Conservation (phyloP, 768 basidiomycete species). For the Mrakia gelida region DNA sequence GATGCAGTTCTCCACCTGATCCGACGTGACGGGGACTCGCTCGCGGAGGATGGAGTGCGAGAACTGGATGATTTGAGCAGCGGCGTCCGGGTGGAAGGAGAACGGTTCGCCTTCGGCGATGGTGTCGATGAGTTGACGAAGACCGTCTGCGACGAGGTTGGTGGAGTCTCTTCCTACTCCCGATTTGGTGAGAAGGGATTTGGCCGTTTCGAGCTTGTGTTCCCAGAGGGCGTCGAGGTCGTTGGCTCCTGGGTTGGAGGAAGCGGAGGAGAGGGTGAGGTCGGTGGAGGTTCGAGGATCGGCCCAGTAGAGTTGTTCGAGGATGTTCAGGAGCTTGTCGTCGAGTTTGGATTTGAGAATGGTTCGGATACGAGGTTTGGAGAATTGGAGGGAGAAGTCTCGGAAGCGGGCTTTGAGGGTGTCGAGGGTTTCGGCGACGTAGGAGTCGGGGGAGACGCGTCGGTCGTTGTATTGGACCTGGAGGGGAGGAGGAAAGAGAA, state of each 20-base stretch:
- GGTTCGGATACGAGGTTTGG: slow-evolving; percentile 77
- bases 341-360: slow-evolving; percentile 91
- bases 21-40: slow-evolving; percentile 86
- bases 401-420: slow-evolving; percentile 81
- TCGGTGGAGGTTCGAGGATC: slow-evolving; percentile 73
- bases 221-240: slow-evolving; percentile 88
- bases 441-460: slow-evolving; percentile 88
- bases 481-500: too few relatives aligned
- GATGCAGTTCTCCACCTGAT: slow-evolving; percentile 99
- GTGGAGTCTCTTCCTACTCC: slow-evolving; percentile 94
- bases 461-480: slow-evolving; percentile 68
- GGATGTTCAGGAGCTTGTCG: slow-evolving; percentile 92
- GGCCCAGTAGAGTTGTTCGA: slow-evolving; percentile 95
- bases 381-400: slow-evolving; percentile 76
- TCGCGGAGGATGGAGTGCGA: slow-evolving; percentile 90
- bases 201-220: slow-evolving; percentile 92
- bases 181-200: slow-evolving; percentile 87
- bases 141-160: slow-evolving; percentile 85
- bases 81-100: slow-evolving; percentile 78
- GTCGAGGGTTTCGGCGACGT: slow-evolving; percentile 96
- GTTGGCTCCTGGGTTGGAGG: slow-evolving; percentile 41
- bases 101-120: slow-evolving; percentile 88
- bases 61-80: slow-evolving; percentile 85
- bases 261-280: slow-evolving; percentile 59
- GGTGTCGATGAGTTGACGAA: slow-evolving; percentile 81